Percentiles rank a stretch among this genome's conserved stretches.
Conservation (phyloP, 1,284 basidiomycete genomes). For the Takashimella koratensis region DNA sequence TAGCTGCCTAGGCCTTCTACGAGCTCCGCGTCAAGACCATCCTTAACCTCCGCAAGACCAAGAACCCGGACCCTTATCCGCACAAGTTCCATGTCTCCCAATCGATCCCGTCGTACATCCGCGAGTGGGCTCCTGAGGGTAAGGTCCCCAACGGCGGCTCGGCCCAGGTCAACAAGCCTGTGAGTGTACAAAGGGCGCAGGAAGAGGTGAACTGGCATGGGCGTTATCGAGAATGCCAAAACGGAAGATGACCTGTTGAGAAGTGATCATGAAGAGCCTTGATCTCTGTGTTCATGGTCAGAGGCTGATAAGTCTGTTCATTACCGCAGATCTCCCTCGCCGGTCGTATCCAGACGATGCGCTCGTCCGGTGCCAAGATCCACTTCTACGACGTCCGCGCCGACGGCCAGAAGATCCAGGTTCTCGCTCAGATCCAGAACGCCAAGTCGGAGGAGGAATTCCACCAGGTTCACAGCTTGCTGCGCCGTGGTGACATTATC, state of each 20-base stretch:
- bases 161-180: conserved; percentile 23
- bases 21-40: conserved; percentile 88
- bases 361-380: conserved; percentile 76
- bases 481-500: conserved; percentile 94
- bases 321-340: conserved; percentile 71
- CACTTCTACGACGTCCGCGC: conserved; percentile 93
- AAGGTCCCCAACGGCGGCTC: conserved; percentile 55
- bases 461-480: conserved; percentile 70
- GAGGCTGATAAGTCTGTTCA: conserved; percentile 6
- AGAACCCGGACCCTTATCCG: conserved; percentile 90
- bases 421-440: conserved; percentile 89
- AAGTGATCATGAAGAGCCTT: too few relatives aligned
- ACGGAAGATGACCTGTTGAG: too few relatives aligned
- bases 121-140: conserved; percentile 69
- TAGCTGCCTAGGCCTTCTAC: too few relatives aligned
- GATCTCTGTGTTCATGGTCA: too few relatives aligned
- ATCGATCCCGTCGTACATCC: conserved; percentile 75
- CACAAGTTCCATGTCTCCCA: conserved; percentile 95
- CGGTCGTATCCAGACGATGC: conserved; percentile 88
- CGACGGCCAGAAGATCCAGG: conserved; percentile 91
- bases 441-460: conserved; percentile 62
- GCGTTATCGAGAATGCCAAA: too few relatives aligned
- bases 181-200: neutral
- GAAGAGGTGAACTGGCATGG: neutral
- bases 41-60: conserved; percentile 76